Base-by-base conservation (phyloP, 2,329 filamentous ascomycete species). In the Cytospora piceicola region DNA sequence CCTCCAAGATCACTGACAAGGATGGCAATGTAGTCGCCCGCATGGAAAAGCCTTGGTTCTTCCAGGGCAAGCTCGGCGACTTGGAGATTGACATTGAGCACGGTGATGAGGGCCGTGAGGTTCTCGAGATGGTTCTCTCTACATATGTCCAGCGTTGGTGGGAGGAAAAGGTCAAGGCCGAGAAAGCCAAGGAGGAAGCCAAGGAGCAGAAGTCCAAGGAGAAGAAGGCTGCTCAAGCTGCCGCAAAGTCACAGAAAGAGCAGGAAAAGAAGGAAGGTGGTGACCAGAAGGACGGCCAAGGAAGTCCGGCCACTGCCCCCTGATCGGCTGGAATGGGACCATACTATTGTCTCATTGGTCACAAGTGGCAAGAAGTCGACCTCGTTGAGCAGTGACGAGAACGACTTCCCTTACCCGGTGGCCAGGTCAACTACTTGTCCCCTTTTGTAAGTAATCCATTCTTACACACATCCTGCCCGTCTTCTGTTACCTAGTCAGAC, bases 111-210 rank as follows among this genome's bases (percentile, higher is more conserved):
- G 54, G 66, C 17, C 58, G 58, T 15, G 58, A 56, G 39, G 51
- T 65, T 30, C 20, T 67, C 49, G 66, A 67, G 59, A 65, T 67
- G 63, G 63, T 67, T 2, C 49, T 67, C 4, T 63, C 58, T 3
- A 67, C 63, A 0, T 67, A 65, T 27, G 66, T 65, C n/a, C 53
- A 57, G 51, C 39, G 66, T 7, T 67, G 66, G 66, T 67, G 66
- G 66, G 63, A 52, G 27, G 58, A 63, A 8, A 65, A 59, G 58
- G 51, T 39, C n/a, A 57, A 15, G 36, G 59, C 42, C n/a, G 66
- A 62, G 51, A 60, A 62, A 36, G 52, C 51, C 2, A 63, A 59
- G 27, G 46, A 32, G 55, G 66, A 67, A 22, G 39, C 34, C 3
- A 65, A 52, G 30, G 63, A 55, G 58, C 32, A 56, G 58, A 59